Percentiles rank a stretch among this genome's conserved stretches.
These are phyloP conservation scores for Zygosaccharomyces pseudorouxii DNA, from an alignment of 805 yeast species.

Conservation along the genomic window DNA sequence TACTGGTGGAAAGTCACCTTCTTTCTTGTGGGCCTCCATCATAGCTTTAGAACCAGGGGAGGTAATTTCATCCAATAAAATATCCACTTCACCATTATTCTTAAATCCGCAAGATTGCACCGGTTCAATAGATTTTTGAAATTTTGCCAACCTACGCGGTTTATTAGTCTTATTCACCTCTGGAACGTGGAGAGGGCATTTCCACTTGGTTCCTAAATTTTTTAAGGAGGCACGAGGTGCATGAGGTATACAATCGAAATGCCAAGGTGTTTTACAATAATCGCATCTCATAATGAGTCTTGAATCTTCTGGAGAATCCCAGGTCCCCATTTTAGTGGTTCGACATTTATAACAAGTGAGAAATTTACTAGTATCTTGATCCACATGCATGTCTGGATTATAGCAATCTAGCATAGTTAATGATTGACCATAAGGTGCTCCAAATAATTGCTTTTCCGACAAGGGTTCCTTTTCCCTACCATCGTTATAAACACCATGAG, in stretches of 20 bases:
- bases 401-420: slow-evolving; percentile 31
- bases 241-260: slow-evolving; percentile 70
- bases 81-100: slow-evolving; percentile 57
- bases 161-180: slow-evolving; percentile 15
- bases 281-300: slow-evolving; percentile 69
- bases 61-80: slow-evolving; percentile 42
- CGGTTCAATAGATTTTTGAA: slow-evolving; percentile 52
- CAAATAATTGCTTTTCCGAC: slow-evolving; percentile 39
- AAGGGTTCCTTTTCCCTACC: slow-evolving; percentile 45
- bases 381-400: slow-evolving; percentile 62
- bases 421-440: slow-evolving; percentile 42
- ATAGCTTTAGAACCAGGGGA: slow-evolving; percentile 24
- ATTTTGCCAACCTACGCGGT: slow-evolving; percentile 46
- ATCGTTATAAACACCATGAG: slow-evolving; percentile 66
- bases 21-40: slow-evolving; percentile 16
- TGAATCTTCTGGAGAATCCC: slow-evolving; percentile 40
- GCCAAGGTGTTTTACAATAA: slow-evolving; percentile 80
- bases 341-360: slow-evolving; percentile 74
- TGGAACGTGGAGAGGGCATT: slow-evolving; percentile 82
- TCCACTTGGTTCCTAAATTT: slow-evolving; percentile 77
- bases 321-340: slow-evolving; percentile 52
- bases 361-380: slow-evolving; percentile 59
- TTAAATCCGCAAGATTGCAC: slow-evolving; percentile 45
- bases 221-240: slow-evolving; percentile 73
- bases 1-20: slow-evolving; percentile 22